Conservation (phyloP, 805 yeast species). For the Yarrowia keelungensis region DNA sequence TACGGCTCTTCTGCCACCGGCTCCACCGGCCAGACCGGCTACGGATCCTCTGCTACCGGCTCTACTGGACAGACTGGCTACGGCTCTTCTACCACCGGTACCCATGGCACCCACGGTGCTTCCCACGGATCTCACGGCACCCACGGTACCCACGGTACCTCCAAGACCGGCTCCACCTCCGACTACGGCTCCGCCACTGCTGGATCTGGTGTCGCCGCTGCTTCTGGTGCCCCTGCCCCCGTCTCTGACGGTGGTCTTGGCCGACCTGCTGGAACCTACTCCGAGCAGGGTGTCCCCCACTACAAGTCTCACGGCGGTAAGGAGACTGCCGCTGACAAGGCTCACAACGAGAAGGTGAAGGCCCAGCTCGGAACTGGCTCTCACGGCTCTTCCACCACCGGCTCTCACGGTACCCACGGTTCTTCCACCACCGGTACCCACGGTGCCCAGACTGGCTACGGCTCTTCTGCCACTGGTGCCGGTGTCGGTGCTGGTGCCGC, state of each 20-base stretch:
- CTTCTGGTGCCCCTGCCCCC: slow-evolving; percentile 23
- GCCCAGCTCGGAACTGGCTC: slow-evolving; percentile 5
- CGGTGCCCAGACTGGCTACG: slow-evolving; percentile 7
- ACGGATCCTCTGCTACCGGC: background rate
- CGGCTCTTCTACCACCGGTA: background rate
- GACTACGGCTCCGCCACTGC: slow-evolving; percentile 16
- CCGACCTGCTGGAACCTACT: slow-evolving; percentile 30
- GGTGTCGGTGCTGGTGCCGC: background rate
- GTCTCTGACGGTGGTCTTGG: slow-evolving; percentile 7
- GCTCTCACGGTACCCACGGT: background rate
- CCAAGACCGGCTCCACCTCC: slow-evolving; percentile 15
- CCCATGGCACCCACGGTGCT: slow-evolving; percentile 1
- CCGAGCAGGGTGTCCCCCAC: slow-evolving; percentile 32
- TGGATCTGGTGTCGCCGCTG: slow-evolving; percentile 8
- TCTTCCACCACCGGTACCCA: background rate
- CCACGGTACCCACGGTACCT: slow-evolving; percentile 14
- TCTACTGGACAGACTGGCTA: background rate
- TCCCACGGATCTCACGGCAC: slow-evolving; percentile 21
- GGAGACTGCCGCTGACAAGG: slow-evolving; percentile 20
- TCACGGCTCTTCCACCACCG: slow-evolving; percentile 22
- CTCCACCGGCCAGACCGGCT: background rate
- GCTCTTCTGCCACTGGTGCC: slow-evolving; percentile 10
- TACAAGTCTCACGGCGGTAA: slow-evolving; percentile 31
- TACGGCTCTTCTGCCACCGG: background rate
- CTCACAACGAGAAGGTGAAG: slow-evolving; percentile 30